Evolutionary conservation across 345 rosid species (phyloP).

Genomic region (Xanthoceras sorbifolium): DNA sequence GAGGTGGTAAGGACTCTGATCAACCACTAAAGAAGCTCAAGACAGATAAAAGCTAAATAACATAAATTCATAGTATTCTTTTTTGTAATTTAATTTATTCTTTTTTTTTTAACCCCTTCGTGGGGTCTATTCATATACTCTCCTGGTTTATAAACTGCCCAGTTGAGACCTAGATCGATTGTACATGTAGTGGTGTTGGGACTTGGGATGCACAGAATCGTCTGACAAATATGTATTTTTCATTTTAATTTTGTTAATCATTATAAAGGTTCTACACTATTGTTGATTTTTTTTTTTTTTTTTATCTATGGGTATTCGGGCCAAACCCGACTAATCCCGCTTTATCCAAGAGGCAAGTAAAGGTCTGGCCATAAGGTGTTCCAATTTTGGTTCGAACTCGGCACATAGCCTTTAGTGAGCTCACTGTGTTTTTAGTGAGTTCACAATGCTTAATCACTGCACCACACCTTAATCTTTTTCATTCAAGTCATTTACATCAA

Average conservation of each 20-base stretch:
- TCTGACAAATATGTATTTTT: slow-evolving; percentile 26
- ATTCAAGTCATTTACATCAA: too few species aligned
- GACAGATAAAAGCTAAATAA: slow-evolving; percentile 37
- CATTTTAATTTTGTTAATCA: slow-evolving; percentile 5
- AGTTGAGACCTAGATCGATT: slow-evolving; percentile 33
- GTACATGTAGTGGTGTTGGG: slow-evolving; percentile 41
- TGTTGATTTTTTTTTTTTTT: too few species aligned
- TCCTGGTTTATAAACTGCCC: slow-evolving; percentile 36
- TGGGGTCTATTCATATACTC: slow-evolving; percentile 27
- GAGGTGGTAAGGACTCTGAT: slow-evolving; percentile 32
- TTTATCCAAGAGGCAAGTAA: too few species aligned
- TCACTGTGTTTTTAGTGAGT: too few species aligned
- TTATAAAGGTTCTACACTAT: slow-evolving; percentile 17
- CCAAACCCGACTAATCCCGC: too few species aligned
- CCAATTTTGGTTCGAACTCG: too few species aligned
- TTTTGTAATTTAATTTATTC: slow-evolving; percentile 33
- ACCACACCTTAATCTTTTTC: too few species aligned
- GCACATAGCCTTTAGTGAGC: too few species aligned
- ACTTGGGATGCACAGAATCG: slow-evolving; percentile 39
- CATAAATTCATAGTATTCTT: slow-evolving; percentile 13
- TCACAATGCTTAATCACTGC: too few species aligned
- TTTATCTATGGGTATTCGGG: too few species aligned
- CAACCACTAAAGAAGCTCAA: slow-evolving; percentile 56
- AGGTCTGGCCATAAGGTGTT: too few species aligned
- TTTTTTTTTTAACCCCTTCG: slow-evolving; percentile 22